These are phyloP conservation scores for Exutisphaerella laricina DNA, from an alignment of 2,329 filamentous ascomycete species.

Conservation along the genomic window DNA sequence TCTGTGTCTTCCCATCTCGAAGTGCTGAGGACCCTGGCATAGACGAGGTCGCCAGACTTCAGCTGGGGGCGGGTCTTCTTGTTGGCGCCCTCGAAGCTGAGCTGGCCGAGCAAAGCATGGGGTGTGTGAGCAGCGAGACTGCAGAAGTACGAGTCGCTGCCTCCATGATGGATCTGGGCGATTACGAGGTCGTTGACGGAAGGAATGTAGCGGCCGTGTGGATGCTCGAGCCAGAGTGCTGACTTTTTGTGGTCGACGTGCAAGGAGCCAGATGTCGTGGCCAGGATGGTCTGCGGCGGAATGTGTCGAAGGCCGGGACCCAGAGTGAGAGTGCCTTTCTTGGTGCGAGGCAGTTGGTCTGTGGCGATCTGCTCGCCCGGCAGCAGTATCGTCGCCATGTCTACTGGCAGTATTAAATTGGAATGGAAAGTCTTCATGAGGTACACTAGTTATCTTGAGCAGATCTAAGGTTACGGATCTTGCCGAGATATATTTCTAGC, in stretches of 20 bases:
- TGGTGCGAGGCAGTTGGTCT: slow-evolving; percentile 61
- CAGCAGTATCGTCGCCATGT: slow-evolving; percentile 59
- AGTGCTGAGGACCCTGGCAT: slow-evolving; percentile 74
- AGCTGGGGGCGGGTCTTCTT: slow-evolving; percentile 87
- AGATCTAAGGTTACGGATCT: slow-evolving; percentile 3
- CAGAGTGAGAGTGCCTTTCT: slow-evolving; percentile 62
- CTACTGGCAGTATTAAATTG: too few species aligned
- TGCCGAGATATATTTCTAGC: neutral
- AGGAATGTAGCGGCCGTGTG: slow-evolving; percentile 70
- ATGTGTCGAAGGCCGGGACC: slow-evolving; percentile 80
- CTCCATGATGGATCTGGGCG: slow-evolving; percentile 71
- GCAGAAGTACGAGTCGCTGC: slow-evolving; percentile 74
- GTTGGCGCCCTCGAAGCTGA: slow-evolving; percentile 88
- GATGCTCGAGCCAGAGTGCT: slow-evolving; percentile 67
- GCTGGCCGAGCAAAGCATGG: slow-evolving; percentile 68
- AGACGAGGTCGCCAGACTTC: slow-evolving; percentile 69
- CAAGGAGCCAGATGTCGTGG: slow-evolving; percentile 63
- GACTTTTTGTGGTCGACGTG: slow-evolving; percentile 67
- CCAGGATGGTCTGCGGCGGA: slow-evolving; percentile 66
- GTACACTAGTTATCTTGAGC: too few species aligned
- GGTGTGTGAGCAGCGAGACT: slow-evolving; percentile 60
- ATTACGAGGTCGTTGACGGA: slow-evolving; percentile 80
- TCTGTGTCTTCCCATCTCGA: slow-evolving; percentile 83
- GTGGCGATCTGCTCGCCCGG: slow-evolving; percentile 72
- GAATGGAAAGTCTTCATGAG: too few species aligned